Evolutionary conservation across 495 filamentous ascomycete genomes (phyloP).

Genomic region (Talaromyces wortmannii): DNA sequence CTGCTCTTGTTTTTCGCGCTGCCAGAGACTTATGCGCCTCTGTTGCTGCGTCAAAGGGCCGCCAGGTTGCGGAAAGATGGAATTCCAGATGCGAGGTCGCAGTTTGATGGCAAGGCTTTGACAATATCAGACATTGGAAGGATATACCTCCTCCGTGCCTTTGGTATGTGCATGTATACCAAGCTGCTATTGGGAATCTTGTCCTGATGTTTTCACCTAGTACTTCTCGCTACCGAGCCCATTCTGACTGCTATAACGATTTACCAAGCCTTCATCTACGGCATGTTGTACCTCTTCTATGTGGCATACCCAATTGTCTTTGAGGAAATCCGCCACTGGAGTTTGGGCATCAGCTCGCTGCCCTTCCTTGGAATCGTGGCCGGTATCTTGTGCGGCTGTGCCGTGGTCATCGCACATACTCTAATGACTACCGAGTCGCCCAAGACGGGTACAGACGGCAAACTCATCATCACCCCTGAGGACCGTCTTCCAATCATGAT

Average conservation of each 20-base stretch:
- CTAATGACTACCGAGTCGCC: constrained; percentile 20
- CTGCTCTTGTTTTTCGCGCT: constrained; percentile 35
- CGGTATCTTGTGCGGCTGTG: constrained; percentile 50
- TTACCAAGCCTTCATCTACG: constrained; percentile 49
- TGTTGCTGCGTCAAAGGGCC: constrained; percentile 57
- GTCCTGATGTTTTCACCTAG: constrained; percentile 1
- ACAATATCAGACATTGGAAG: constrained; percentile 26
- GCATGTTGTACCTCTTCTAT: constrained; percentile 68
- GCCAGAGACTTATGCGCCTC: constrained; percentile 64
- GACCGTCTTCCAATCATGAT: constrained; percentile 45
- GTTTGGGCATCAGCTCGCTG: constrained; percentile 51
- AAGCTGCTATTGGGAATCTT: constrained; percentile 5
- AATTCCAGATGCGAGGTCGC: constrained; percentile 27
- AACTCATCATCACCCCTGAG: constrained; percentile 30
- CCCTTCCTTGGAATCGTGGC: constrained; percentile 58
- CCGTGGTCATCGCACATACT: constrained; percentile 45
- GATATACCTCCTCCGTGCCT: constrained; percentile 32
- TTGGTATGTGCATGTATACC: constrained; percentile 38
- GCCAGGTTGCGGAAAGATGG: constrained; percentile 55
- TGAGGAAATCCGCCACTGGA: constrained; percentile 32
- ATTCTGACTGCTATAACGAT: constrained; percentile 48
- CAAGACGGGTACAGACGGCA: constrained; percentile 13
- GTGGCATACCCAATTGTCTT: constrained; percentile 62
- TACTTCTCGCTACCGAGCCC: neutral
- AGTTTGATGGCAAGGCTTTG: neutral